A percentile compares a stretch with the other conserved stretches of the same genome.
Evolutionary conservation across 805 yeast species (phyloP).

Genomic region (Spathaspora sp.): DNA sequence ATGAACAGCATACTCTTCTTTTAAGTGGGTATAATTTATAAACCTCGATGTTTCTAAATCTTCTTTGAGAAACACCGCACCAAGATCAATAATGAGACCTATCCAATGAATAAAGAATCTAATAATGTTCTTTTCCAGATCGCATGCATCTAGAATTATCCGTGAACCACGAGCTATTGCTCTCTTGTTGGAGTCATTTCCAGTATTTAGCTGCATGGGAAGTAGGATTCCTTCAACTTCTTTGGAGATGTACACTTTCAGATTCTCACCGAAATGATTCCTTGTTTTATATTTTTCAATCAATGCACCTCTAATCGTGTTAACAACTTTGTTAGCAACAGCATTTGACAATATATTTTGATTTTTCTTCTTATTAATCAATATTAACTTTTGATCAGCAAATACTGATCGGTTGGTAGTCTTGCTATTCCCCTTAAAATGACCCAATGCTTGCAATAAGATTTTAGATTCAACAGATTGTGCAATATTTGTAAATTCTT

Average conservation of each 20-base stretch:
- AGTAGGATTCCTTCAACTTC: conserved; percentile 3
- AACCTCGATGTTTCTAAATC: neutral
- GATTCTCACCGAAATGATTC: neutral
- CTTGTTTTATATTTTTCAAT: neutral
- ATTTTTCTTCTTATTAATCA: neutral
- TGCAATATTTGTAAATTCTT: neutral
- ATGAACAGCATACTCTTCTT: conserved; percentile 4
- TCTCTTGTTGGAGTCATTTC: conserved; percentile 6
- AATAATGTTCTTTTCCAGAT: conserved; percentile 1
- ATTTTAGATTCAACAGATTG: conserved; percentile 5
- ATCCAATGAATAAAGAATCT: conserved; percentile 9
- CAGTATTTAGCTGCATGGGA: conserved; percentile 5
- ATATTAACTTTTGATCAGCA: neutral
- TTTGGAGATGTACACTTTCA: conserved; percentile 3
- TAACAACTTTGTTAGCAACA: neutral
- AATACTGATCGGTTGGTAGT: neutral
- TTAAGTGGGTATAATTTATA: conserved; percentile 3
- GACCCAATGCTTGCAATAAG: conserved; percentile 8
- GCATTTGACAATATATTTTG: neutral
- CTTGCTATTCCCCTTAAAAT: conserved; percentile 2
- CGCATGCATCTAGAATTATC: neutral
- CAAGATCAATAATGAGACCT: conserved; percentile 7
- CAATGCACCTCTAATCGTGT: neutral
- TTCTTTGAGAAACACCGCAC: conserved; percentile 3
- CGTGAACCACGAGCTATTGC: conserved; percentile 9